A percentile compares a stretch with the other conserved stretches of the same genome.
These are phyloP conservation scores for Candida cerambycidarum DNA, from an alignment of 805 yeast genomes.

Conservation along the genomic window DNA sequence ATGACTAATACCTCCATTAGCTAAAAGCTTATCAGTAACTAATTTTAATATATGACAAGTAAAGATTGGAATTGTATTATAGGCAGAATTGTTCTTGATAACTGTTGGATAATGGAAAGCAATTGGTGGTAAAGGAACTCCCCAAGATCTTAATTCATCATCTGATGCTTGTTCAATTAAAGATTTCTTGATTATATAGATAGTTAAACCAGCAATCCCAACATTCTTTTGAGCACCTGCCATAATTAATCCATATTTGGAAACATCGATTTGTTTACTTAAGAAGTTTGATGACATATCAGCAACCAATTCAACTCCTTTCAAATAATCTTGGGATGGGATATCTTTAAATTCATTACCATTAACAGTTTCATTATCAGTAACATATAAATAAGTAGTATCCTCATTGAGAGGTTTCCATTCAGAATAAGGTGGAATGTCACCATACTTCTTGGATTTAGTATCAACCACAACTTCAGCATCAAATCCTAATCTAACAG, in stretches of 20 bases:
- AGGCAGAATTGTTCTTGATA: slow-evolving; percentile 85
- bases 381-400: slow-evolving; percentile 81
- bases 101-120: slow-evolving; percentile 86
- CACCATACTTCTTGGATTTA: slow-evolving; percentile 58
- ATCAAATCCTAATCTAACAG: slow-evolving; percentile 76
- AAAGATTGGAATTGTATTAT: slow-evolving; percentile 94
- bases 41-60: slow-evolving; percentile 83
- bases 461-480: slow-evolving; percentile 69
- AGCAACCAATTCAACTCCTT: slow-evolving; percentile 77
- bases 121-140: slow-evolving; percentile 82
- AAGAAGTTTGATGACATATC: slow-evolving; percentile 94
- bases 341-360: slow-evolving; percentile 76
- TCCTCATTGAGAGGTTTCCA: slow-evolving; percentile 64
- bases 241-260: slow-evolving; percentile 83
- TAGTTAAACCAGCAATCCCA: slow-evolving; percentile 93
- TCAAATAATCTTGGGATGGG: slow-evolving; percentile 57
- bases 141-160: slow-evolving; percentile 55
- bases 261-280: slow-evolving; percentile 75
- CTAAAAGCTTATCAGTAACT: slow-evolving; percentile 63
- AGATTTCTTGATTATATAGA: slow-evolving; percentile 84
- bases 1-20: slow-evolving; percentile 67
- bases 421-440: slow-evolving; percentile 60
- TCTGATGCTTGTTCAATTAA: slow-evolving; percentile 68
- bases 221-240: slow-evolving; percentile 99
- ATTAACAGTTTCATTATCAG: slow-evolving; percentile 97